Evolutionary conservation across 1,284 basidiomycete species (phyloP).

Genomic region (Trametes versicolor): DNA sequence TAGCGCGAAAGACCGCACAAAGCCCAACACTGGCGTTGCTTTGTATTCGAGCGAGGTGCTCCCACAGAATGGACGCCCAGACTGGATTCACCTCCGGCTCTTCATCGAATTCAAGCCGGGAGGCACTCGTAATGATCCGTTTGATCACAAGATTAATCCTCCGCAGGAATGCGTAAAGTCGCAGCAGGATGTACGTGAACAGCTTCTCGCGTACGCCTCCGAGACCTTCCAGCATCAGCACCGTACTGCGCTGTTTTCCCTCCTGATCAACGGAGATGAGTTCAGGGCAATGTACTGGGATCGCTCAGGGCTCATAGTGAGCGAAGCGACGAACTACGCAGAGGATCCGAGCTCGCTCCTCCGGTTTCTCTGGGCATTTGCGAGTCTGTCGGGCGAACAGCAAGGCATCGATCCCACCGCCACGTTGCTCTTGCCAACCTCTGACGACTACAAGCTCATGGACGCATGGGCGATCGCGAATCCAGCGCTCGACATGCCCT

Average conservation of each 20-base stretch:
- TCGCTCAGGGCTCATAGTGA: constrained; percentile 29
- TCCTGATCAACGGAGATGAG: constrained; percentile 7
- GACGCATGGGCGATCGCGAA: not conserved
- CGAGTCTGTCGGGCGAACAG: constrained; percentile 2
- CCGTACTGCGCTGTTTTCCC: not conserved
- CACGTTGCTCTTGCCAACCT: not conserved
- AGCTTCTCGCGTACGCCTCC: constrained; percentile 5
- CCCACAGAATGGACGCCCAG: not conserved
- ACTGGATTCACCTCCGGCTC: not conserved
- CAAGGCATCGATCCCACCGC: constrained; percentile 29
- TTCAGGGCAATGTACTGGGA: constrained; percentile 31
- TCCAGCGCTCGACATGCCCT: not conserved
- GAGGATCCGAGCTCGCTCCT: constrained; percentile 21
- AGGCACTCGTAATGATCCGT: not conserved
- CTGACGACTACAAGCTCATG: constrained; percentile 18
- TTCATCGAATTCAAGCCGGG: constrained; percentile 11
- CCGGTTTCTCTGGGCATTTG: constrained; percentile 27
- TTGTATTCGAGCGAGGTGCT: not conserved
- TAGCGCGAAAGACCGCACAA: not conserved
- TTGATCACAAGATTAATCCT: not conserved
- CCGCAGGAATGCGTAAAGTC: not conserved
- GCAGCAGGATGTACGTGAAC: not conserved
- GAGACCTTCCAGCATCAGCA: constrained; percentile 7
- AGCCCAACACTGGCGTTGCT: not conserved
- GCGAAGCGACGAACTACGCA: constrained; percentile 22